Percentiles rank a stretch among this genome's conserved stretches.
These are phyloP conservation scores for Coccomyxa sp. DNA, from an alignment of 139 green algal species.

Conservation along the genomic window DNA sequence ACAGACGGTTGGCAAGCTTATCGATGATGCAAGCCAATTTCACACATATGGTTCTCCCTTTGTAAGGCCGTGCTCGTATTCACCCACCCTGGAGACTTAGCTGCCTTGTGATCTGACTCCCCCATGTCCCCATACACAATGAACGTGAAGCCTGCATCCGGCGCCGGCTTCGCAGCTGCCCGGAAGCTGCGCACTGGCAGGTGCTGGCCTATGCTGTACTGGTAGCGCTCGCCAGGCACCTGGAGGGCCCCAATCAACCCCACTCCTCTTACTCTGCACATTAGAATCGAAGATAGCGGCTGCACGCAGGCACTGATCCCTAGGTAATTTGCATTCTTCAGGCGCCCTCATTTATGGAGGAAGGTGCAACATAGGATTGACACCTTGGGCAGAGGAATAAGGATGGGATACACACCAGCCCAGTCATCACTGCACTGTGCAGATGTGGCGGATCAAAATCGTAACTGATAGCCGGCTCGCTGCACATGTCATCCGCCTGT, in stretches of 20 bases:
- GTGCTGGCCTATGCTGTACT: constrained; percentile 18
- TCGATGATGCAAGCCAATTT: too few species aligned
- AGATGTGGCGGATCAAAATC: constrained; percentile 27
- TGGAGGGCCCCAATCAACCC: neutral
- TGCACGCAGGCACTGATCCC: neutral
- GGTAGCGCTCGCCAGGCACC: constrained; percentile 25
- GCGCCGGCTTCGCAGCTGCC: constrained; percentile 9
- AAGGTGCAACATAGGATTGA: too few species aligned
- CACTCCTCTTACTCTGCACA: neutral
- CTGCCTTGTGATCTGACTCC: constrained; percentile 25
- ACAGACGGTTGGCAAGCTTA: too few species aligned
- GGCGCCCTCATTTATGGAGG: too few species aligned
- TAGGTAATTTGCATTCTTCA: neutral
- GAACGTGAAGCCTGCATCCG: constrained; percentile 47
- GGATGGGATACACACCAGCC: constrained; percentile 15
- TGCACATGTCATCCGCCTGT: constrained; percentile 53
- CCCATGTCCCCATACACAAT: constrained; percentile 75
- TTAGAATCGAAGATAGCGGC: neutral
- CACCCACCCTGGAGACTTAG: constrained; percentile 42
- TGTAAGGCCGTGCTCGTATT: too few species aligned
- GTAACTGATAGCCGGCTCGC: constrained; percentile 28
- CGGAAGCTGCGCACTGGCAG: constrained; percentile 20
- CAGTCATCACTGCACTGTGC: constrained; percentile 37
- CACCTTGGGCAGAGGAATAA: too few species aligned
- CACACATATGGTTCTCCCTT: too few species aligned